Evolutionary conservation across 352 stramenopile species (phyloP), one percentile per base, ranked within the genome.

Genomic region (Blastocystis sp.): DNA sequence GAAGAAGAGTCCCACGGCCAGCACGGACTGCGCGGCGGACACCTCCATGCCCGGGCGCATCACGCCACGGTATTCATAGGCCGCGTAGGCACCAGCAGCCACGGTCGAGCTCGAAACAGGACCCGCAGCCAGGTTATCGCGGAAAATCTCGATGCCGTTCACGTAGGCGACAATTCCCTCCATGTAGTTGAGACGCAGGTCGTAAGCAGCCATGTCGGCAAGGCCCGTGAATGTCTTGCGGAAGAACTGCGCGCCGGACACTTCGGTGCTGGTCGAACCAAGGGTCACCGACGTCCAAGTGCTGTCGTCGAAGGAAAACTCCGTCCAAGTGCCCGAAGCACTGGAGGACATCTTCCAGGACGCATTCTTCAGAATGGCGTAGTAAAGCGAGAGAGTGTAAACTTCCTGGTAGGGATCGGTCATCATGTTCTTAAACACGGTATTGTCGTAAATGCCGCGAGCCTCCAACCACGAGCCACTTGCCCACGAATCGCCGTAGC

Each of bases 401-500:
- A 60, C 34, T 21, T 77, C 66, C 34, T 77, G n/a, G 45, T 60
- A 23, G 17, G 34, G 34, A 53, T 77, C 34, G 4, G 66, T 77
- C 40, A 77, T 61, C 38, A 61, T 53, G 19, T 7, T 77, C 41
- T 77, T 77, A 23, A 77, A 77, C 11, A 81, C 70, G 65, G 23
- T 48, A 62, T 81, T 62, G 11, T 64, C 70, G 41, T 81, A 62
- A 17, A 62, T 53, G 38, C 28, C 28, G 28, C 28, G 28, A 34
- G 0, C 28, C 28, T 34, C 28, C 28, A 34, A 34, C 28, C 28
- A 34, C 28, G n/a, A 40, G 11, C 40, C 61, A n/a, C 61, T 40
- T 10, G 28, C 61, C 61, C 61, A 66, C 61, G 28, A n/a, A 40
- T 66, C 61, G 0, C 71, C 71, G 66, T 81, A 81, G 5, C 21